Evolutionary conservation across 2,329 filamentous ascomycete genomes (phyloP).

Genomic region (Ophiostoma perfectum): DNA sequence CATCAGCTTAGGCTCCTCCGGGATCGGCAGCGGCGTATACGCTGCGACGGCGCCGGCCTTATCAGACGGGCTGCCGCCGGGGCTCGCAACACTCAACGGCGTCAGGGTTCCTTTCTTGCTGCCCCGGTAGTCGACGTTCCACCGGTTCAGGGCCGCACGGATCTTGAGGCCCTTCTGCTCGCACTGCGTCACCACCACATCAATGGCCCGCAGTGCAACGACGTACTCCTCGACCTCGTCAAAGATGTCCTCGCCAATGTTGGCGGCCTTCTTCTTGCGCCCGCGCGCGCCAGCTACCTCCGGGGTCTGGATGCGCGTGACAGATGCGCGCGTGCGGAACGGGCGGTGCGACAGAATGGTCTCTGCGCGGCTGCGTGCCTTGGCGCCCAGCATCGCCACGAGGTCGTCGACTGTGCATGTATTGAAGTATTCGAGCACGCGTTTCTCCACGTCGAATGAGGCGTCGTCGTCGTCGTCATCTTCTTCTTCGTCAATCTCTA

Average conservation of each 20-base stretch:
- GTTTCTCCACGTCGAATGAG: conserved; percentile 29
- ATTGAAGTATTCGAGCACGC: conserved; percentile 77
- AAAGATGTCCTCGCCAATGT: conserved; percentile 50
- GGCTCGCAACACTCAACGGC: neutral
- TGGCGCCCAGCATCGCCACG: conserved; percentile 67
- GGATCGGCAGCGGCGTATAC: conserved; percentile 40
- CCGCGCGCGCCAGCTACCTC: conserved; percentile 30
- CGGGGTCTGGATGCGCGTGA: conserved; percentile 58
- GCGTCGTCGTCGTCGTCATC: conserved; percentile 32
- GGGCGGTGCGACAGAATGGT: conserved; percentile 68
- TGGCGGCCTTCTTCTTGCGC: conserved; percentile 41
- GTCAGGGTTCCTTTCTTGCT: conserved; percentile 33
- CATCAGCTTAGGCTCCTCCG: conserved; percentile 71
- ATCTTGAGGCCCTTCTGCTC: conserved; percentile 61
- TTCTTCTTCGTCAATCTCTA: conserved; percentile 30
- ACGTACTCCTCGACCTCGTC: conserved; percentile 63
- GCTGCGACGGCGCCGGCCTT: conserved; percentile 33
- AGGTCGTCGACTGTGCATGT: conserved; percentile 69
- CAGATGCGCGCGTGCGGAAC: conserved; percentile 60
- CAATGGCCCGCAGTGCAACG: conserved; percentile 74
- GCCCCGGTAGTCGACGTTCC: conserved; percentile 47
- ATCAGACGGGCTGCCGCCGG: neutral
- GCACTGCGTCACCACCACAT: conserved; percentile 72
- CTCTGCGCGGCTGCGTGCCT: conserved; percentile 63
- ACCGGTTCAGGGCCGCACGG: conserved; percentile 42